phyloP scores from a whole-genome alignment of 2,329 filamentous ascomycete genomes.

The Xylariaceae sp. region DNA sequence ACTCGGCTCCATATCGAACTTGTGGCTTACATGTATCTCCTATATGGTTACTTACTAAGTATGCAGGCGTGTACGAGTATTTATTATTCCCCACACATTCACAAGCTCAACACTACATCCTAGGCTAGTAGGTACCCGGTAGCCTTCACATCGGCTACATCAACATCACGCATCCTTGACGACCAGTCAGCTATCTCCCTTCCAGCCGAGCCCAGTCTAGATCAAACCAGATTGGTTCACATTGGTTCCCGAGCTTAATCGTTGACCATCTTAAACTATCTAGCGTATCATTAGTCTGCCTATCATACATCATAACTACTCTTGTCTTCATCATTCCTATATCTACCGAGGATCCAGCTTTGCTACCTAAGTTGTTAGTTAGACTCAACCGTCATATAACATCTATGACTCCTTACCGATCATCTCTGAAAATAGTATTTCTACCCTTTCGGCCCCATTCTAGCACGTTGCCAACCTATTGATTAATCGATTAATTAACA shows the following conservation, averaged over 20 bases:
- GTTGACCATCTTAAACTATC: not conserved
- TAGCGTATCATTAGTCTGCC: not conserved
- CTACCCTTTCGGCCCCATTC: not conserved
- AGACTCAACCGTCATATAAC: constrained; percentile 30
- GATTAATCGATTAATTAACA: constrained; percentile 13
- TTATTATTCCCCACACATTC: constrained; percentile 39
- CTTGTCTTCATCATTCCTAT: not conserved
- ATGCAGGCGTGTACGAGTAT: too few relatives aligned
- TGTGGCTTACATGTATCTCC: too few relatives aligned
- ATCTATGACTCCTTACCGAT: constrained; percentile 2
- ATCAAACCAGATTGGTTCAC: constrained; percentile 1
- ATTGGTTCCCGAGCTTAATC: not conserved
- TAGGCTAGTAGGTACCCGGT: constrained; percentile 14
- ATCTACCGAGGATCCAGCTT: not conserved
- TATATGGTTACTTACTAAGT: too few relatives aligned
- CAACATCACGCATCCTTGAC: constrained; percentile 12
- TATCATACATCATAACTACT: constrained; percentile 2
- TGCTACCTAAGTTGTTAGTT: not conserved
- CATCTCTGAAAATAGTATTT: not conserved
- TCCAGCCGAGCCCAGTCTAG: constrained; percentile 31
- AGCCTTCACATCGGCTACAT: constrained; percentile 29
- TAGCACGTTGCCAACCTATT: not conserved
- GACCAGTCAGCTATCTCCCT: constrained; percentile 34
- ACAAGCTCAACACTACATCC: constrained; percentile 32
- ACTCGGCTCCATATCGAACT: too few relatives aligned